Evolutionary conservation across 1,284 basidiomycete genomes (phyloP).

Genomic region (Marasmius fiardii): DNA sequence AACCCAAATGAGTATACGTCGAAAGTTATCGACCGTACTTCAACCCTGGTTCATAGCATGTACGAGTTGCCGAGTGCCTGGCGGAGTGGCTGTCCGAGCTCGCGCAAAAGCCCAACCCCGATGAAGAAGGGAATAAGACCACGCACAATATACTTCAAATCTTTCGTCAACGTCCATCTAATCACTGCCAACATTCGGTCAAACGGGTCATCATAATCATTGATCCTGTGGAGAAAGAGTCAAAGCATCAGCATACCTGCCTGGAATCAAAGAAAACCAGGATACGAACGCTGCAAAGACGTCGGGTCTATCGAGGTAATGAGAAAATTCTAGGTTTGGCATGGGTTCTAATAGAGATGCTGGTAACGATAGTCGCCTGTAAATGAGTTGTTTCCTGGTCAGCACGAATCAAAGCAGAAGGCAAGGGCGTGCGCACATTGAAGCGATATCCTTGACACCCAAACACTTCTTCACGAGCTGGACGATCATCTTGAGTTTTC

Average conservation of each 20-base stretch:
- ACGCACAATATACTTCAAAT: conserved; percentile 90
- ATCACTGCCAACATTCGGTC: conserved; percentile 91
- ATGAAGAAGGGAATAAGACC: not conserved
- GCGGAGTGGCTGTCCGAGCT: too few species aligned
- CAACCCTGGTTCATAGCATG: too few species aligned
- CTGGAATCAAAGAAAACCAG: not conserved
- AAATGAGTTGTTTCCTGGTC: not conserved
- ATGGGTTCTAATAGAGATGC: conserved; percentile 89
- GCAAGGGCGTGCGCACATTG: conserved; percentile 62
- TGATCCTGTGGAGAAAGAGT: conserved; percentile 63
- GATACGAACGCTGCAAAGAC: conserved; percentile 74
- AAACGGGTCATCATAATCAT: conserved; percentile 86
- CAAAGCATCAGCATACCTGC: conserved; percentile 1
- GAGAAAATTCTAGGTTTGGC: conserved; percentile 95
- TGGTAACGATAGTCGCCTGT: conserved; percentile 83
- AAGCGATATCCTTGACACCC: conserved; percentile 88
- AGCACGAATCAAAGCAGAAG: not conserved
- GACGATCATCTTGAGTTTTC: conserved; percentile 89
- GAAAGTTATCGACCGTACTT: too few species aligned
- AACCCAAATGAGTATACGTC: too few species aligned
- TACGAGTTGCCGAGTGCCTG: too few species aligned
- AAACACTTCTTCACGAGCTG: conserved; percentile 85
- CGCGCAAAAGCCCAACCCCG: not conserved
- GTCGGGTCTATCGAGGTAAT: conserved; percentile 92
- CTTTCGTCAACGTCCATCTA: conserved; percentile 90